Evolutionary conservation across 1,139 yeast species (phyloP).

Genomic region (Yamadazyma blattariae): DNA sequence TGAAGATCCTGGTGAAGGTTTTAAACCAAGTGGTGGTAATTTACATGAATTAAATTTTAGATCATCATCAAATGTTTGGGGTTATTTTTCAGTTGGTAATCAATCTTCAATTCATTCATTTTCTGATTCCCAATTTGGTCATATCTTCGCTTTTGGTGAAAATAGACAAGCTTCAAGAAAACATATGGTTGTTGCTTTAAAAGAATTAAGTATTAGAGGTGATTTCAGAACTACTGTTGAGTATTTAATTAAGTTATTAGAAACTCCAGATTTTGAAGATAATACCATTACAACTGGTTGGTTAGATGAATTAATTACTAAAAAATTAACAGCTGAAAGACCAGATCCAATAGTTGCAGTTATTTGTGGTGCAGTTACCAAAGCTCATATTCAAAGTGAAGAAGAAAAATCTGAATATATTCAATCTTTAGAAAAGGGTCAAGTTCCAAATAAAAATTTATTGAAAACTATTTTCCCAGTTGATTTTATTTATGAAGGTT

Average conservation of each 20-base stretch:
- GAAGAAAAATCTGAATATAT: slow-evolving; percentile 68
- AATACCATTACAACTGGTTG: slow-evolving; percentile 98
- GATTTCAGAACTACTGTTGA: slow-evolving; percentile 98
- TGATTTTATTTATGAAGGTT: slow-evolving; percentile 93
- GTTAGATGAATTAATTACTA: slow-evolving; percentile 93
- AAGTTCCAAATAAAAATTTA: slow-evolving; percentile 79
- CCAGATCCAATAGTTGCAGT: slow-evolving; percentile 91
- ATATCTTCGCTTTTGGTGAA: slow-evolving; percentile 97
- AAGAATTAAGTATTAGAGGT: slow-evolving; percentile 95
- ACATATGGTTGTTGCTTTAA: slow-evolving; percentile 97
- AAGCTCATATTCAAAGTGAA: slow-evolving; percentile 81
- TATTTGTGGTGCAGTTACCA: slow-evolving; percentile 95
- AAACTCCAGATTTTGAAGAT: slow-evolving; percentile 94
- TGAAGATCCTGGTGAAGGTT: slow-evolving; percentile 99
- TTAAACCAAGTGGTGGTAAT: slow-evolving; percentile 97
- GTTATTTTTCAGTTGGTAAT: slow-evolving; percentile 95
- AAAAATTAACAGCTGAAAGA: slow-evolving; percentile 92
- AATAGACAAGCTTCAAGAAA: slow-evolving; percentile 96
- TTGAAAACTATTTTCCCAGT: slow-evolving; percentile 87
- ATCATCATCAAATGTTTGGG: slow-evolving; percentile 98
- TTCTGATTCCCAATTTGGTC: slow-evolving; percentile 98
- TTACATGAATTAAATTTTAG: slow-evolving; percentile 94
- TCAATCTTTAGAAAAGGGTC: slow-evolving; percentile 85
- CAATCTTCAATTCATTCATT: slow-evolving; percentile 97
- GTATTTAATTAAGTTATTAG: slow-evolving; percentile 88